Conservation (phyloP, 2,329 filamentous ascomycete species). For the Amauroascus verrucosus region DNA sequence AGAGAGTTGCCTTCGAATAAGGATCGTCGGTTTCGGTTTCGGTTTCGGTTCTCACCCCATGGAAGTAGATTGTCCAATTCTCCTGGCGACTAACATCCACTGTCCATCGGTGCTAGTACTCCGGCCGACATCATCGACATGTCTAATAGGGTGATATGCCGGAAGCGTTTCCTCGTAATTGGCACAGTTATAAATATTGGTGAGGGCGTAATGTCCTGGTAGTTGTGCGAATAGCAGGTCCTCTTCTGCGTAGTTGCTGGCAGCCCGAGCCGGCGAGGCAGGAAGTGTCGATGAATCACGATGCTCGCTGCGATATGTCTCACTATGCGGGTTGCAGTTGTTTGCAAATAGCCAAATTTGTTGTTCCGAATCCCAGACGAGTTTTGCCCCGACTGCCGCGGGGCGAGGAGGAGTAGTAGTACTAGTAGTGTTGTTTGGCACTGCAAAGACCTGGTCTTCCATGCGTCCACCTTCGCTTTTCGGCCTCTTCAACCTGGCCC, state of each 20-base stretch:
- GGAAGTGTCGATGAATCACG: background rate
- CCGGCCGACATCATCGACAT: slow-evolving; percentile 13
- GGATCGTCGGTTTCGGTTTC: background rate
- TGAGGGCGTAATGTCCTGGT: slow-evolving; percentile 15
- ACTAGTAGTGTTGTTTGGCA: slow-evolving; percentile 4
- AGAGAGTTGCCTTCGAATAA: background rate
- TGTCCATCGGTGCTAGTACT: slow-evolving; percentile 13
- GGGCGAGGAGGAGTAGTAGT: slow-evolving; percentile 12
- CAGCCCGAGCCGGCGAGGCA: background rate
- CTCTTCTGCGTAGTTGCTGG: slow-evolving; percentile 8
- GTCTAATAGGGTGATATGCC: slow-evolving; percentile 7
- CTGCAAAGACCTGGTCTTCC: background rate
- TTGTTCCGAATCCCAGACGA: slow-evolving; percentile 15
- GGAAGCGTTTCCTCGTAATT: slow-evolving; percentile 13
- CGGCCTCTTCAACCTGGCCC: slow-evolving; percentile 5
- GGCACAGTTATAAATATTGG: slow-evolving; percentile 8
- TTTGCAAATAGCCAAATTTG: slow-evolving; percentile 16
- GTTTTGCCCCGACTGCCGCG: slow-evolving; percentile 11
- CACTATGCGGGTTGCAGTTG: background rate
- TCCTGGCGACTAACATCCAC: slow-evolving; percentile 14
- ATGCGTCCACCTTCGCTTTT: slow-evolving; percentile 3
- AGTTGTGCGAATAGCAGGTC: slow-evolving; percentile 17
- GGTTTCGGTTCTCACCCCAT: background rate
- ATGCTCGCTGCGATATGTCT: background rate
- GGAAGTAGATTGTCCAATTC: slow-evolving; percentile 1